Base-by-base conservation (phyloP, 495 filamentous ascomycete species). In the Tetracladium marchalianum region DNA sequence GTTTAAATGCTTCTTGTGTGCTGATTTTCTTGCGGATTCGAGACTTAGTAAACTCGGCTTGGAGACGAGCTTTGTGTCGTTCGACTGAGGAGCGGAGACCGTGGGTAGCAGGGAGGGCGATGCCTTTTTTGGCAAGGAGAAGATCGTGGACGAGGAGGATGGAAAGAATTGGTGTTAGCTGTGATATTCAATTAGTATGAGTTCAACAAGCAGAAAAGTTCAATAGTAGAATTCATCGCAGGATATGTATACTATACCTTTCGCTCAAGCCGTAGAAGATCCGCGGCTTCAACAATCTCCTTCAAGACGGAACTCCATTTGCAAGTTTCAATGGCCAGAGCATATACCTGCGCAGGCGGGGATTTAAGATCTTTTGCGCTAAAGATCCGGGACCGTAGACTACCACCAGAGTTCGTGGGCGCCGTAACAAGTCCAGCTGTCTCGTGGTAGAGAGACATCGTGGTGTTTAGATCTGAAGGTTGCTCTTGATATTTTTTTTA, bases 401-500 rank as follows among this genome's bases (percentile, higher is more conserved):
- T 90, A 31, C 84, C 85, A 17, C 80, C 77, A 11, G 70, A 59
- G 11, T 76, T 75, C n/a, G 66, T 52, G 0, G 80, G 64, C 13
- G 73, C 73, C 2, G 76, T 75, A 41, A 98, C 66, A 35, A 95
- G 65, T 8, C 71, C 65, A 4, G 85, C 87, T 18, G 88, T 82
- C 65, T 98, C 92, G 61, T 92, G 82, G 66, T 98, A 98, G 49
- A 98, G 85, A 39, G 90, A 95, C 92, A 98, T 93, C 43, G 17
- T 50, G 46, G 11, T 37, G 6, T 11, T 16, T 16, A 31, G 12
- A 27, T 12, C 15, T 12, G 39, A 42, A 27, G 3, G 22, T 27
- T 27, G 22, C 22, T 27, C 22, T 27, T 7, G 22, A 27, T 7
- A 7, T 27, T 27, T 27, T 27, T 27, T 27, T 27, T 27, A 7